Evolutionary conservation across 345 rosid species (phyloP), one percentile per base, ranked within the genome.

Genomic region (Populus nigra): DNA sequence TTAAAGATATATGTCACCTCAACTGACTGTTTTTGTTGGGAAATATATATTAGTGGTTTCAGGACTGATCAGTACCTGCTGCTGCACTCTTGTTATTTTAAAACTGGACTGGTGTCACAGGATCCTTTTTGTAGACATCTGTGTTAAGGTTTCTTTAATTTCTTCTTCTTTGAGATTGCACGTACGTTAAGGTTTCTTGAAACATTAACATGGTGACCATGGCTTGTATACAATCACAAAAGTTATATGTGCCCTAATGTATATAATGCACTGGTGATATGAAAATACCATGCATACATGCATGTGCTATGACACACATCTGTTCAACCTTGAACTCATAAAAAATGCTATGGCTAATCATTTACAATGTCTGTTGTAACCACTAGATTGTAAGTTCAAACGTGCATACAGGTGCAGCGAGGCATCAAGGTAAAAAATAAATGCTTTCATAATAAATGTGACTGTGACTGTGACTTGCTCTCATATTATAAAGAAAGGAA

Each of bases 331-430:
- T n/a, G 29, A 57, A 57, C 29, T 22, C 13, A n/a, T 7, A 57
- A 9, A 22, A 57, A 57, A 57, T 1, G 27, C 23, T 3, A 16
- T 6, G 69, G 31, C 17, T 65, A 38, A 57, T 10, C 29, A n/a
- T 57, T n/a, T 57, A n/a, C 23, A 57, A 57, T 57, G 63, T 57
- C 63, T 57, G 5, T n/a, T 57, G 15, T n/a, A 57, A 57, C 63
- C 27, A 57, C n/a, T 75, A 86, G 91, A 88, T 77, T 88, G 87
- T 86, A 79, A 74, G 36, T 78, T 77, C 11, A 77, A 81, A 63
- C 85, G 91, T 73, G 73, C 77, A n/a, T 65, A 82, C 36, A 85
- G 91, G 80, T 88, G 89, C 89, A 86, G 89, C 74, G 72, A 74
- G 72, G 57, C 87, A 45, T 85, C 86, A 1, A 86, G 91, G 83